These are phyloP conservation scores for Globisporangium paddicum DNA, from an alignment of 352 stramenopile species.

Conservation along the genomic window DNA sequence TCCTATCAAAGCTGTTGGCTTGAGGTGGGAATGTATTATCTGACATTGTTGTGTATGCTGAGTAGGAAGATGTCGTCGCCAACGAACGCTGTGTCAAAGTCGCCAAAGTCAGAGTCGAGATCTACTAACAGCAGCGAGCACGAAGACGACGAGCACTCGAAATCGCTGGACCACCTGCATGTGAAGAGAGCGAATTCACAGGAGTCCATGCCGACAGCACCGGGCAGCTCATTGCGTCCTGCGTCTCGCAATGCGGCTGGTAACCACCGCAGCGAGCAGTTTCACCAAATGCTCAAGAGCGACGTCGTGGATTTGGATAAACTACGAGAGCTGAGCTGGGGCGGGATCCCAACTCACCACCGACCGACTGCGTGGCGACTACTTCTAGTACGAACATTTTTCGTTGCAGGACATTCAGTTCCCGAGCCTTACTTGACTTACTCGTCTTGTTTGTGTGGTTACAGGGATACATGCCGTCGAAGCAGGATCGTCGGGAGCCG, in stretches of 20 bases:
- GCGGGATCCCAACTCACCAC: slow-evolving; percentile 83
- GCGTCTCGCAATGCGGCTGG: slow-evolving; percentile 59
- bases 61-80: slow-evolving; percentile 36
- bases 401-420: not conserved
- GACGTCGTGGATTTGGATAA: slow-evolving; percentile 88
- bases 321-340: slow-evolving; percentile 90
- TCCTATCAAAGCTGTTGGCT: not conserved
- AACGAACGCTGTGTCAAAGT: slow-evolving; percentile 10
- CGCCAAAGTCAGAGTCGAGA: not conserved
- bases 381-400: slow-evolving; percentile 72
- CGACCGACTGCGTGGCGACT: slow-evolving; percentile 94
- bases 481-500: slow-evolving; percentile 84
- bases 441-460: not conserved
- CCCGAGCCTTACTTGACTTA: not conserved
- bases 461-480: slow-evolving; percentile 95
- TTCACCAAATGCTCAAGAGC: slow-evolving; percentile 56
- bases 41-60: not conserved
- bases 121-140: slow-evolving; percentile 11
- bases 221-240: slow-evolving; percentile 6
- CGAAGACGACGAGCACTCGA: slow-evolving; percentile 21
- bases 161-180: slow-evolving; percentile 20
- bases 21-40: not conserved
- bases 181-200: slow-evolving; percentile 11
- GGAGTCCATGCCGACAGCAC: not conserved
- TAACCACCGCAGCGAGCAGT: slow-evolving; percentile 72